phyloP scores from a whole-genome alignment of 257 asterid species.

The Gardenia jasminoides region DNA sequence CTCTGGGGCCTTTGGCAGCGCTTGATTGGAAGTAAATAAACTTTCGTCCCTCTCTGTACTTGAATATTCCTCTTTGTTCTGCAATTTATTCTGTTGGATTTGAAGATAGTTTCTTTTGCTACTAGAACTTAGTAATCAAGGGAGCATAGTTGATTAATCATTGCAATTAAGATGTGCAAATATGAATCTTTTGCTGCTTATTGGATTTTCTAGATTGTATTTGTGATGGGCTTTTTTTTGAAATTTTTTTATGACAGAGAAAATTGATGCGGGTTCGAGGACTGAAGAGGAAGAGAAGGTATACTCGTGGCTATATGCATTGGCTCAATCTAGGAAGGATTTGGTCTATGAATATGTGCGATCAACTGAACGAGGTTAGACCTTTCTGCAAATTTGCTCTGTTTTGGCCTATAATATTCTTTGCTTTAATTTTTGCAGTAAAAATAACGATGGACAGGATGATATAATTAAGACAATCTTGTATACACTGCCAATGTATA shows the following conservation, averaged over 20 bases:
- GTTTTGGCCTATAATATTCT: background rate
- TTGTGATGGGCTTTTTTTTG: background rate
- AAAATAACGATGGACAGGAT: too few species aligned
- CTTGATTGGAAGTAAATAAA: background rate
- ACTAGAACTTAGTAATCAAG: background rate
- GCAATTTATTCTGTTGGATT: background rate
- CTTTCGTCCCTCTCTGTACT: background rate
- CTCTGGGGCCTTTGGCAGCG: background rate
- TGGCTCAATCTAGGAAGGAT: slow-evolving; percentile 24
- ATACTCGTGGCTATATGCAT: slow-evolving; percentile 21
- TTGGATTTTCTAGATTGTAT: background rate
- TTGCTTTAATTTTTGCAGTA: background rate
- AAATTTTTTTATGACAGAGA: background rate
- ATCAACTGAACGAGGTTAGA: slow-evolving; percentile 28
- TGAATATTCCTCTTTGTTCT: background rate
- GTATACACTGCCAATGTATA: too few species aligned
- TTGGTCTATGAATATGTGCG: slow-evolving; percentile 24
- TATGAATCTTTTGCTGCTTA: background rate
- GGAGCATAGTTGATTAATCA: background rate
- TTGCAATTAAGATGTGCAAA: too few species aligned
- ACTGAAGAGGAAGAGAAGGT: slow-evolving; percentile 24
- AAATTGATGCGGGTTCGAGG: slow-evolving; percentile 19
- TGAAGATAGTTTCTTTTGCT: background rate
- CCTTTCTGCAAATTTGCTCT: background rate
- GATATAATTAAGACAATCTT: too few species aligned